phyloP scores from a whole-genome alignment of 139 green algal species.

The Diplosphaera chodatii region DNA sequence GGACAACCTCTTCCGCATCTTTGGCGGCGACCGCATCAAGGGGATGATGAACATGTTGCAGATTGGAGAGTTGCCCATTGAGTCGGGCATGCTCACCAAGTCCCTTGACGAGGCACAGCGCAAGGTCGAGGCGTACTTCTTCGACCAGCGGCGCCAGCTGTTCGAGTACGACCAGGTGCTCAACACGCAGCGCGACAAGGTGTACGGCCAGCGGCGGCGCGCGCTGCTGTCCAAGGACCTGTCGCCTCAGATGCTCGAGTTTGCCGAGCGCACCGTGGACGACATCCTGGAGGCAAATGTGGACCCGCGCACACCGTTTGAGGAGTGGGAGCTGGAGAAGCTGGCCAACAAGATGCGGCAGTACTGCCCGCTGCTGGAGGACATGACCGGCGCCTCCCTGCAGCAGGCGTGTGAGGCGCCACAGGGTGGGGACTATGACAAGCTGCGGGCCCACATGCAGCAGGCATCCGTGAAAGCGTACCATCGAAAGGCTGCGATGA shows the following conservation, averaged over 20 bases:
- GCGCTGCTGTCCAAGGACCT: slow-evolving; percentile 73
- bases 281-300: slow-evolving; percentile 98
- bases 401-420: neutral
- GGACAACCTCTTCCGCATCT: slow-evolving; percentile 92
- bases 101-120: slow-evolving; percentile 92
- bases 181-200: slow-evolving; percentile 93
- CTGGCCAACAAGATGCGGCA: slow-evolving; percentile 88
- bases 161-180: slow-evolving; percentile 98
- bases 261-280: slow-evolving; percentile 89
- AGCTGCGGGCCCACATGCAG: slow-evolving; percentile 7
- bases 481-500: slow-evolving; percentile 51
- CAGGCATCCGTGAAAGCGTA: slow-evolving; percentile 62
- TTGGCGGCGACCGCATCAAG: slow-evolving; percentile 95
- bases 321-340: slow-evolving; percentile 79
- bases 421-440: too few species aligned
- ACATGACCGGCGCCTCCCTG: slow-evolving; percentile 39
- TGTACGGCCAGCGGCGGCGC: slow-evolving; percentile 82
- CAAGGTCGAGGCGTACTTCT: slow-evolving; percentile 97
- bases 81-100: slow-evolving; percentile 91
- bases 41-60: slow-evolving; percentile 85
- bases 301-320: slow-evolving; percentile 40
- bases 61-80: slow-evolving; percentile 95
- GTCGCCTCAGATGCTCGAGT: slow-evolving; percentile 78
- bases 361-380: slow-evolving; percentile 88
- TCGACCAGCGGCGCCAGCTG: slow-evolving; percentile 94